Evolutionary conservation across 768 basidiomycete species (phyloP).

Genomic region (Leccinum fibrillosum): DNA sequence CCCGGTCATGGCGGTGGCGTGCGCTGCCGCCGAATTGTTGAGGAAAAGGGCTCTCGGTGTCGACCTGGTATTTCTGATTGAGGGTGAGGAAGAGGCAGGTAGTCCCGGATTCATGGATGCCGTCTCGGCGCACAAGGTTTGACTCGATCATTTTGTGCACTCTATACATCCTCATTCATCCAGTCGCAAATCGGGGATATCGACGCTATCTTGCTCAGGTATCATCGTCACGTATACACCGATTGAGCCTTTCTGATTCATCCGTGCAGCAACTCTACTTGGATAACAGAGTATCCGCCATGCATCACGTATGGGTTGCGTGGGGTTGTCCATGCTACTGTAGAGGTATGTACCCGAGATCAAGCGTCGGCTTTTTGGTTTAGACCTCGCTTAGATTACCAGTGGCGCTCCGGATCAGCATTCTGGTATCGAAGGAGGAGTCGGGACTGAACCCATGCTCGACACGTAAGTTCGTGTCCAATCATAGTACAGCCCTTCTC

Average conservation of each 20-base stretch:
- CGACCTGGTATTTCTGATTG: conserved; percentile 87
- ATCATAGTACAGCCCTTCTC: neutral
- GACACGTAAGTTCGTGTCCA: conserved; percentile 63
- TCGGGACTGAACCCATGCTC: conserved; percentile 82
- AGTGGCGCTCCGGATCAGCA: conserved; percentile 80
- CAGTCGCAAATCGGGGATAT: conserved; percentile 82
- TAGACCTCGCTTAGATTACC: conserved; percentile 47
- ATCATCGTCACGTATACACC: conserved; percentile 2
- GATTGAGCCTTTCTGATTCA: neutral
- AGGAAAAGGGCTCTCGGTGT: conserved; percentile 69
- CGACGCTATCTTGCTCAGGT: conserved; percentile 89
- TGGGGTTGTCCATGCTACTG: conserved; percentile 85
- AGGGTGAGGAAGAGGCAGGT: conserved; percentile 97
- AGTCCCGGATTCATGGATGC: conserved; percentile 82
- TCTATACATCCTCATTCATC: conserved; percentile 1
- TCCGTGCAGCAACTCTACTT: conserved; percentile 81
- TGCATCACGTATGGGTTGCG: conserved; percentile 95
- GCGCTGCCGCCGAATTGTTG: conserved; percentile 81
- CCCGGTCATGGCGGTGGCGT: conserved; percentile 87
- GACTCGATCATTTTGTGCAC: conserved; percentile 1
- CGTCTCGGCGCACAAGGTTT: conserved; percentile 71
- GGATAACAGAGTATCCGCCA: conserved; percentile 90
- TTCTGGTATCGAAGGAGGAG: conserved; percentile 93
- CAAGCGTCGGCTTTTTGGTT: neutral
- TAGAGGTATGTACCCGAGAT: conserved; percentile 51